phyloP scores from a whole-genome alignment of 2,329 filamentous ascomycete genomes.

The Elsinoe arachidis region DNA sequence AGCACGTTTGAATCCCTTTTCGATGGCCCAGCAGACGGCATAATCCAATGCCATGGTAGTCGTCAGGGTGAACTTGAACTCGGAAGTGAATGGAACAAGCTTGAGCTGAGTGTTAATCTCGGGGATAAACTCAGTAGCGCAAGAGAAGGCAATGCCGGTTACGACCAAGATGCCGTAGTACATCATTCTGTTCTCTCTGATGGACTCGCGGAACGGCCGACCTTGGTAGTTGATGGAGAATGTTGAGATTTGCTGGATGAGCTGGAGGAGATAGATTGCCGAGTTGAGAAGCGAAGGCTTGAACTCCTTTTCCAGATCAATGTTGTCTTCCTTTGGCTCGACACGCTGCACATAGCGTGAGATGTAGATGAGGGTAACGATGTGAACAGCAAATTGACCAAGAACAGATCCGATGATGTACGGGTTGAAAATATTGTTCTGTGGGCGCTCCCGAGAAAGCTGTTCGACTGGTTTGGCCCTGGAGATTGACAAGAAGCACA shows the following conservation, averaged over 20 bases:
- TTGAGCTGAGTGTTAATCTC: constrained; percentile 91
- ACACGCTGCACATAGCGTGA: constrained; percentile 78
- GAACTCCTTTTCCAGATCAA: constrained; percentile 94
- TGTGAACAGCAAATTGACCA: constrained; percentile 94
- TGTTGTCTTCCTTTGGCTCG: constrained; percentile 58
- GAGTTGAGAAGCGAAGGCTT: constrained; percentile 88
- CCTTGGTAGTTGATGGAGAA: constrained; percentile 99
- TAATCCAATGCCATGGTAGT: constrained; percentile 81
- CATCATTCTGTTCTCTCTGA: constrained; percentile 95
- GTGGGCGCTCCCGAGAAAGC: constrained; percentile 90
- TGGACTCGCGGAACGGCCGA: constrained; percentile 90
- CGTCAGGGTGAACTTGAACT: constrained; percentile 86
- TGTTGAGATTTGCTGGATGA: constrained; percentile 98
- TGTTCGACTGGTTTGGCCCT: constrained; percentile 91
- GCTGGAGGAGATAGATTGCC: constrained; percentile 90
- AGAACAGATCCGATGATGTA: constrained; percentile 98
- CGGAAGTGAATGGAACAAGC: constrained; percentile 77
- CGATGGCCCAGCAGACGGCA: constrained; percentile 74
- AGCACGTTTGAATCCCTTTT: constrained; percentile 70
- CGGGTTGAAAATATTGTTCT: constrained; percentile 97
- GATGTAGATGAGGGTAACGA: constrained; percentile 87
- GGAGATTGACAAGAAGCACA: constrained; percentile 98
- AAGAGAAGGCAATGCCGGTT: constrained; percentile 82
- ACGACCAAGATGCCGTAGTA: constrained; percentile 93
- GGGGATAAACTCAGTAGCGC: constrained; percentile 88